These are phyloP conservation scores for Heracleum sosnowskyi DNA, from an alignment of 129 eudicot genomes.

Conservation along the genomic window DNA sequence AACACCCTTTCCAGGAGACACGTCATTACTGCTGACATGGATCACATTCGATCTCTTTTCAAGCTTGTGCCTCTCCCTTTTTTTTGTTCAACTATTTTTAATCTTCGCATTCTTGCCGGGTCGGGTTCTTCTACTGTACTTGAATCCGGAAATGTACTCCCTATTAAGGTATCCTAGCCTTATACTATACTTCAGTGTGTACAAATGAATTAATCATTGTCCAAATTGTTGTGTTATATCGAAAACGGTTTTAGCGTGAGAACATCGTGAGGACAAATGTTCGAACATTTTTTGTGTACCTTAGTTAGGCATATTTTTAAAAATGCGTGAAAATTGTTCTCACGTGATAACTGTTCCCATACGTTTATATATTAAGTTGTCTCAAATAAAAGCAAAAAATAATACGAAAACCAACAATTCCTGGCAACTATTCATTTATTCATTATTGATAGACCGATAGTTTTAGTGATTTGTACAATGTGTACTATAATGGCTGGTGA, in stretches of 20 bases:
- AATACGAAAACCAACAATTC: no score
- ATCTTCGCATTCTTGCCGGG: slow-evolving; percentile 14
- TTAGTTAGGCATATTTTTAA: neutral
- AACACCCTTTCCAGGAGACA: slow-evolving; percentile 38
- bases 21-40: slow-evolving; percentile 56
- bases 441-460: neutral
- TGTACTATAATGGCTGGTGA: neutral
- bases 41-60: slow-evolving; percentile 63
- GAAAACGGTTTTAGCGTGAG: neutral
- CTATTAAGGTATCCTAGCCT: slow-evolving; percentile 40
- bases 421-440: no score
- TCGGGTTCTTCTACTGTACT: neutral
- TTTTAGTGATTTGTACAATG: neutral
- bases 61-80: slow-evolving; percentile 8
- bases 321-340: neutral
- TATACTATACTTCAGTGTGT: neutral
- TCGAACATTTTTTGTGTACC: no score
- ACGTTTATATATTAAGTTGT: neutral
- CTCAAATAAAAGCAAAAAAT: no score
- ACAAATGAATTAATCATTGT: no score
- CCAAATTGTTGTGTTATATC: neutral
- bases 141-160: slow-evolving; percentile 44
- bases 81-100: neutral
- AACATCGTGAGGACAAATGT: neutral
- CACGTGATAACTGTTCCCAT: no score